A percentile compares a stretch with the other conserved stretches of the same genome.
phyloP scores from a whole-genome alignment of 2,329 filamentous ascomycete genomes.

The Nemania serpens region DNA sequence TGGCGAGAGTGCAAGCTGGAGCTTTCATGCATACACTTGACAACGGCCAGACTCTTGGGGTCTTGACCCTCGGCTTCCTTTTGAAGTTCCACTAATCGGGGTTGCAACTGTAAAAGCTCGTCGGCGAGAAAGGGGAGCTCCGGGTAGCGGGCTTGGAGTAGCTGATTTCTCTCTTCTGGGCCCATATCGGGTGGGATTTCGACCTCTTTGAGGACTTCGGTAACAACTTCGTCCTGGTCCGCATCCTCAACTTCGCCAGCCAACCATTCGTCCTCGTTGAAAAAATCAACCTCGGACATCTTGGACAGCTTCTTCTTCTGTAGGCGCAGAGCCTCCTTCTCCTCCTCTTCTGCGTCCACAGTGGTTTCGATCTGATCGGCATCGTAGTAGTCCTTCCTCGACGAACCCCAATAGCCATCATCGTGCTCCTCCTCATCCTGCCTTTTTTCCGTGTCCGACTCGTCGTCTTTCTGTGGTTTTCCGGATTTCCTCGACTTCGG shows the following conservation, averaged over 20 bases:
- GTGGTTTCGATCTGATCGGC: conserved; percentile 66
- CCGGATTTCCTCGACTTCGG: conserved; percentile 32
- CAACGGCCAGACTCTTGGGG: conserved; percentile 60
- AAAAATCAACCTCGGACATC: conserved; percentile 92
- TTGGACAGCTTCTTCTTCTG: conserved; percentile 89
- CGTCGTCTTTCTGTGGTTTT: conserved; percentile 35
- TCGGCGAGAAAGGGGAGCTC: conserved; percentile 87
- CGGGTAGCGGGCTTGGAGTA: conserved; percentile 82
- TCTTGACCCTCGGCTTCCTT: conserved; percentile 59
- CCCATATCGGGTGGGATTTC: conserved; percentile 82
- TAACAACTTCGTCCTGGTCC: conserved; percentile 67
- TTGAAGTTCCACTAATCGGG: conserved; percentile 63
- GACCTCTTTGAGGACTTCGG: conserved; percentile 82
- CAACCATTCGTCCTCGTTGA: conserved; percentile 88
- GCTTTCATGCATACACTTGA: conserved; percentile 59
- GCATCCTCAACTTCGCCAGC: conserved; percentile 57
- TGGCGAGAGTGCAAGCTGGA: not conserved
- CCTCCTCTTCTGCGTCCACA: conserved; percentile 78
- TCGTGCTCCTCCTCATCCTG: conserved; percentile 55
- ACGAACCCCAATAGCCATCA: conserved; percentile 81
- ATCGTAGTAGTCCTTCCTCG: conserved; percentile 90
- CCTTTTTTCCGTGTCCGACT: conserved; percentile 53
- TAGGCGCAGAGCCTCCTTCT: conserved; percentile 83
- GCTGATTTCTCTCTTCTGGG: conserved; percentile 72
- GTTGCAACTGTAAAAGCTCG: conserved; percentile 77